Evolutionary conservation across 805 yeast species (phyloP).

Genomic region (Wickerhamiella brachini): DNA sequence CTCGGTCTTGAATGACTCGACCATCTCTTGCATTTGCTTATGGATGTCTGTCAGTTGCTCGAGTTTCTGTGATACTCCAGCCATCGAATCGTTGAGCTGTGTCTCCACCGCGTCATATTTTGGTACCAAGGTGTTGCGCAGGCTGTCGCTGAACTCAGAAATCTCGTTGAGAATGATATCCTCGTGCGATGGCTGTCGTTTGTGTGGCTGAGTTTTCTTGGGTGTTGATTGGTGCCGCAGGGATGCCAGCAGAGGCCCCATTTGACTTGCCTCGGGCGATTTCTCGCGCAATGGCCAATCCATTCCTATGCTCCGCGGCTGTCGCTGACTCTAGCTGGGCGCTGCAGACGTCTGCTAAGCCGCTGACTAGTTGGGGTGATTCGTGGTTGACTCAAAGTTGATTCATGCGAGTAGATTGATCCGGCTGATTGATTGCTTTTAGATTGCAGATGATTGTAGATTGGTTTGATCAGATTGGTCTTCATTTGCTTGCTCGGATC

Average conservation of each 20-base stretch:
- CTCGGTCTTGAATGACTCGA: conserved; percentile 13
- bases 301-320: too few species aligned
- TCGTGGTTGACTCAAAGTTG: too few species aligned
- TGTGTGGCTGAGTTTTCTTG: neutral
- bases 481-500: too few species aligned
- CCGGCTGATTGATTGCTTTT: too few species aligned
- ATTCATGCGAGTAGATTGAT: too few species aligned
- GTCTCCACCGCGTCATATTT: conserved; percentile 13
- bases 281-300: neutral
- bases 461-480: too few species aligned
- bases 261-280: neutral
- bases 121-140: conserved; percentile 41
- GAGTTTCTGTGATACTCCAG: conserved; percentile 15
- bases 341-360: too few species aligned
- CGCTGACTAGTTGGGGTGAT: too few species aligned
- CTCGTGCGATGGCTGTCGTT: conserved; percentile 24
- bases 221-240: neutral
- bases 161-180: conserved; percentile 45
- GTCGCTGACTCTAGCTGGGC: too few species aligned
- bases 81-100: conserved; percentile 11
- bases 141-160: conserved; percentile 40
- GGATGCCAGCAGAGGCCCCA: neutral
- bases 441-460: too few species aligned
- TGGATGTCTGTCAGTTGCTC: conserved; percentile 17
- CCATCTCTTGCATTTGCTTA: conserved; percentile 10